These are phyloP conservation scores for Blastomyces gilchristii DNA, from an alignment of 2,329 filamentous ascomycete genomes.

Conservation along the genomic window DNA sequence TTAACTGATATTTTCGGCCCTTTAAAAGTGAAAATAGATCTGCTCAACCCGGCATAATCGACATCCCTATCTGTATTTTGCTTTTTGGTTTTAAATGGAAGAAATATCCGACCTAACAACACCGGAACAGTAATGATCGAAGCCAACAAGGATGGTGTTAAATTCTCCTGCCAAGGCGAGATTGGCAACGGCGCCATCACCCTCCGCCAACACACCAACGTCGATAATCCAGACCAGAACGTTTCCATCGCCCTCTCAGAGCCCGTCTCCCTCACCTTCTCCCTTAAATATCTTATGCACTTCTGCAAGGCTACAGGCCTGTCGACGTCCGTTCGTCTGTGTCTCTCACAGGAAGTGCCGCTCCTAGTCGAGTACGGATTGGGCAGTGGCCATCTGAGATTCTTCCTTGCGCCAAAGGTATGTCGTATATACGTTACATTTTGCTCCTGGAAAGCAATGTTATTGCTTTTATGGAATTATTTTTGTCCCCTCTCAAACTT, in stretches of 20 bases:
- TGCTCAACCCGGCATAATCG: neutral
- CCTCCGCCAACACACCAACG: slow-evolving; percentile 73
- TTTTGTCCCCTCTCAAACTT: neutral
- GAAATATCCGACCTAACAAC: neutral
- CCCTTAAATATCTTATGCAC: slow-evolving; percentile 98
- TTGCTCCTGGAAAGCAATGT: neutral
- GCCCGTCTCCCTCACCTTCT: slow-evolving; percentile 90
- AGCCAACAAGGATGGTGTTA: slow-evolving; percentile 92
- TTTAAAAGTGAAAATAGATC: neutral
- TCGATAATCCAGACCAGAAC: slow-evolving; percentile 79
- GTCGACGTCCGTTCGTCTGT: slow-evolving; percentile 75
- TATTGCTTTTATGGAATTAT: neutral
- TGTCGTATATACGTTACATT: slow-evolving; percentile 20
- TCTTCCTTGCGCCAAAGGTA: slow-evolving; percentile 98
- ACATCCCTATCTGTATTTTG: neutral
- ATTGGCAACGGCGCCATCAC: slow-evolving; percentile 94
- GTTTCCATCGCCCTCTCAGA: slow-evolving; percentile 86
- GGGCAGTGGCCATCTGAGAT: slow-evolving; percentile 80
- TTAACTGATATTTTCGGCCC: neutral
- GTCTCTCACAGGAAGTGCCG: slow-evolving; percentile 90
- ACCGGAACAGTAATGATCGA: slow-evolving; percentile 69
- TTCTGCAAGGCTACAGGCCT: slow-evolving; percentile 96
- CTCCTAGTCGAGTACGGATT: slow-evolving; percentile 87
- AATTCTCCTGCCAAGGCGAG: slow-evolving; percentile 86
- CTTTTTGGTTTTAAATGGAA: neutral